Base-by-base conservation (phyloP, 345 rosid genomes). In the Citrus inodora region DNA sequence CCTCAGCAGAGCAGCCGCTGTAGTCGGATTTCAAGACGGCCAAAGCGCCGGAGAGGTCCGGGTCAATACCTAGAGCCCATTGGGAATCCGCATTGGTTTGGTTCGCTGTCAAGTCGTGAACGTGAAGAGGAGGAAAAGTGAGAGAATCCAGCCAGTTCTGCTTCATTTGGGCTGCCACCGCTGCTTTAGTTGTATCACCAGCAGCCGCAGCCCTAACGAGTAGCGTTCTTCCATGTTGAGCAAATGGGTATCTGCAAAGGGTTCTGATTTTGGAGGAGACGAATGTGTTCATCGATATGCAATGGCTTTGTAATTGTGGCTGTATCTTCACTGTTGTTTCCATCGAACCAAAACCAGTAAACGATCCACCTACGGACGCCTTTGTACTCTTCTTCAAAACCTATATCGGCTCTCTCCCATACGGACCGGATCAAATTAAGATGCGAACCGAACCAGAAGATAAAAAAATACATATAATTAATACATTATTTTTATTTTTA, bases 61-160 rank as follows among this genome's bases (percentile, higher is more conserved):
- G 98, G 87, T 95, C 98, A 73, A 95, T 55, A 53, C 99, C 98
- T 30, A 93, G 51, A 76, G 89, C 89, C 88, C 88, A 93, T n/a
- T 71, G 65, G 65, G 89, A 82, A 70, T 84, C 88, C 69, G 59
- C 56, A 80, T 62, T 63, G 78, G 28, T 35, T 27, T 6, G 78
- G 60, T 74, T 70, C 32, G 72, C 28, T 11, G 22, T 7, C 74
- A 7, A 9, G 30, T 71, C 65, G 22, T 5, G 51, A 17, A 53
- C 64, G 9, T 13, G 33, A 37, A 75, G 82, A 33, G 74, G 83
- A 11, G 87, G 86, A 73, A 75, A 80, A 81, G 92, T 79, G 42
- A 92, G 91, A 19, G 95, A 92, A 33, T 87, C 89, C 46, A 92
- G 80, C 97, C 95, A 92, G 73, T 83, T 77, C 79, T 83, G 86